Evolutionary conservation across 1,284 basidiomycete species (phyloP), one percentile per base, ranked within the genome.

Genomic region (Ustilago crameri): DNA sequence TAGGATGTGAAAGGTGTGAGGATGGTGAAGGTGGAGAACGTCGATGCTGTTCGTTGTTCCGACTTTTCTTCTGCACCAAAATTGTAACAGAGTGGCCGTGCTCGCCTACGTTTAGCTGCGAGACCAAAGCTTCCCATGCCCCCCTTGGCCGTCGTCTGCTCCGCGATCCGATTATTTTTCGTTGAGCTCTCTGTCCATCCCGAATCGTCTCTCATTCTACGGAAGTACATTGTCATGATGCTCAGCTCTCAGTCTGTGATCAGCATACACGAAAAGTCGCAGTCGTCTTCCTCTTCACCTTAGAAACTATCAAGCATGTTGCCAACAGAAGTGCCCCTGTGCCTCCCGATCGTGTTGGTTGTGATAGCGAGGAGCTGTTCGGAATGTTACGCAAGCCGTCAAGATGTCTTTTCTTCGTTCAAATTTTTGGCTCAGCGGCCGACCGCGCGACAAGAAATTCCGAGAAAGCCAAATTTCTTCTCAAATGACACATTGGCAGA

Each of bases 121-220:
- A 37, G 30, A 34, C 18, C 22, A 41, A 27, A 34, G 17, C 41
- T 43, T 51, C 22, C 43, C 41, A 37, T 37, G 35, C 35, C 15
- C n/a, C 15, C 9, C 17, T 5, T 9, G 8, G 7, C n/a, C 35
- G 12, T 37, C 35, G 12, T 37, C 24, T 40, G 51, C 59, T 57
- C 55, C 55, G 62, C 62, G 55, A 54, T 51, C 55, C 62, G 62
- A 58, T 54, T 47, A 38, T 34, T 65, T 59, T 65, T 65, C 55
- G 62, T 54, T 30, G 30, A 30, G 30, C 30, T 30, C 30, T 30
- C 51, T n/a, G 23, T 37, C 38, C 23, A 14, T 9, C 12, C 26
- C 20, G 22, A 32, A 43, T 22, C 44, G 26, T 30, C 44, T 20
- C 17, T 5, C 30, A 7, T 30, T 30, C 7, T 30, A 7, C 30